Evolutionary conservation across 164 flowering plant species (phyloP), one percentile per base, ranked within the genome.

Genomic region (Umbellularia californica): DNA sequence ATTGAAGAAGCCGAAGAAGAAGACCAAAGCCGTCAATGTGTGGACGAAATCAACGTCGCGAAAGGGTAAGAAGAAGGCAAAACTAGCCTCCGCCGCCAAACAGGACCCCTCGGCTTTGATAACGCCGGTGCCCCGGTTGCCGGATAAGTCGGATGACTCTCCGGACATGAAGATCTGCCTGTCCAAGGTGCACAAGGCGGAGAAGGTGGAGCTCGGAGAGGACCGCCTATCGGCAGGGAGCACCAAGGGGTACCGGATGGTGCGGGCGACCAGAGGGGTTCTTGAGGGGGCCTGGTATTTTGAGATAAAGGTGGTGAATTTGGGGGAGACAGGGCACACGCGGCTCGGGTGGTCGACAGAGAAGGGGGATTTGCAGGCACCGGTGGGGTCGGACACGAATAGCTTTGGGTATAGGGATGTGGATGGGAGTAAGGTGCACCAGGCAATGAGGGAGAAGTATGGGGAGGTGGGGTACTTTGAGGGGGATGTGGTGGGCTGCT

Each of bases 321-420:
- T 96, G 81, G 99, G 99, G 35, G 95, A 87, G 41, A 84, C 90
- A 0, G 99, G 99, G 78, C 99, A 96, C 75, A 91, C 95, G 2
- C 84, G 99, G 74, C 82, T 96, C 0, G 99, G 99, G 19, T 96
- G 97, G 95, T 84, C 97, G 12, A 94, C 87, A 7, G 97, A 94
- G 82, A 93, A 92, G 58, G 99, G 98, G 76, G 98, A 96, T 74
- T 84, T 96, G 88, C 99, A 96, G 85, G 98, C 97, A 1, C 99
- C 99, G 0, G 99, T 96, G 3, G 99, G 99, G 50, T 96, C 91
- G 51, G 98, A 94, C 84, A 90, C 77, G n/a, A 88, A 89, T 70
- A 92, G 99, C 81, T 96, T 84, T 68, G 99, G 93, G 69, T 94
- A 91, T 72, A 87, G 99, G 78, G 99, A 96, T 72, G 75, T 94